Conservation (phyloP, 2,329 filamentous ascomycete species). For the Clarireedia paspali region DNA sequence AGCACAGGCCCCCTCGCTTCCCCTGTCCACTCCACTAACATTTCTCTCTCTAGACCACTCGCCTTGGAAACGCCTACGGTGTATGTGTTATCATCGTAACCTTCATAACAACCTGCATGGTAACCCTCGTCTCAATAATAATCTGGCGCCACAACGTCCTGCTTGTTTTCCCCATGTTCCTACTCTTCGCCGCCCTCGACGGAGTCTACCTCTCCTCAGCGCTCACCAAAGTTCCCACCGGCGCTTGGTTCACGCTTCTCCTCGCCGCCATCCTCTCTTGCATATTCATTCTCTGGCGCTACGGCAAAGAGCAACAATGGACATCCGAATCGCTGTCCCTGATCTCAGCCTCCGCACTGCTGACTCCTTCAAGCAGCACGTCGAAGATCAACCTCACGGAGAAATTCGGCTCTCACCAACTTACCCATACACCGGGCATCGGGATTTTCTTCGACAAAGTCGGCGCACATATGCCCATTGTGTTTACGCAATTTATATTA, state of each 20-base stretch:
- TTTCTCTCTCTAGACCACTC: constrained; percentile 43
- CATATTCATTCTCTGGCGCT: constrained; percentile 69
- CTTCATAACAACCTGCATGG: constrained; percentile 70
- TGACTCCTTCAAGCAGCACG: constrained; percentile 31
- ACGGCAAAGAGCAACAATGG: constrained; percentile 74
- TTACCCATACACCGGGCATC: constrained; percentile 47
- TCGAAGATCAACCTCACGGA: constrained; percentile 30
- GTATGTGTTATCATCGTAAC: constrained; percentile 76
- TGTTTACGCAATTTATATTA: constrained; percentile 64
- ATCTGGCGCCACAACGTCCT: constrained; percentile 59
- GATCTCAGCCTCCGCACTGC: constrained; percentile 46
- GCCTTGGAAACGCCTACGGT: constrained; percentile 67
- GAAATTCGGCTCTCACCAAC: constrained; percentile 31
- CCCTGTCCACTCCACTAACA: too few species aligned
- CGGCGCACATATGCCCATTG: constrained; percentile 55
- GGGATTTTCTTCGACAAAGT: constrained; percentile 77
- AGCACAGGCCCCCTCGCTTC: too few species aligned
- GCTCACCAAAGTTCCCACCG: constrained; percentile 64
- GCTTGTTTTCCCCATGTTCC: constrained; percentile 53
- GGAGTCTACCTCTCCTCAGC: constrained; percentile 63
- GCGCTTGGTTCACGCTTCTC: constrained; percentile 70
- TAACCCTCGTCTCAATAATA: constrained; percentile 62
- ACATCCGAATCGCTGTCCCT: constrained; percentile 47
- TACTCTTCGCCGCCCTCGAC: constrained; percentile 59
- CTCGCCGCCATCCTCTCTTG: constrained; percentile 54